A percentile compares a stretch with the other conserved stretches of the same genome.
These are phyloP conservation scores for Phialocephala sp. DNA, from an alignment of 2,329 filamentous ascomycete genomes.

Conservation along the genomic window DNA sequence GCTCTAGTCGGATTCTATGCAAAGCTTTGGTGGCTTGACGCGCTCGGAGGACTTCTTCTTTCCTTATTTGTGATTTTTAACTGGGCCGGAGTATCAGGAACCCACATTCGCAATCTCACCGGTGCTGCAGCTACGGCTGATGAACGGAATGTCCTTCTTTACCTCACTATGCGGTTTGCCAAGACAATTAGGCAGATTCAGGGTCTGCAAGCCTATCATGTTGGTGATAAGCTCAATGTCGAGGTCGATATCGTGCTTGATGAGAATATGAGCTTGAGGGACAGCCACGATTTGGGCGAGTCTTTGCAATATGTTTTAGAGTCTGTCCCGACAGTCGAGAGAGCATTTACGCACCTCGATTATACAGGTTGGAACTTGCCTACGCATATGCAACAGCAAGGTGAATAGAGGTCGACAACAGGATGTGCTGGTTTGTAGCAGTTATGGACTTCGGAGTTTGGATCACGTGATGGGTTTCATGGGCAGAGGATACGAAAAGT, in stretches of 20 bases:
- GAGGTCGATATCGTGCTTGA: conserved; percentile 66
- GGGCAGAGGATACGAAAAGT: conserved; percentile 2
- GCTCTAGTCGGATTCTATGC: conserved; percentile 58
- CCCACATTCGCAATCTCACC: conserved; percentile 63
- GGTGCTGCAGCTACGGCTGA: conserved; percentile 60
- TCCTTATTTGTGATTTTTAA: conserved; percentile 73
- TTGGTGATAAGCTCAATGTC: conserved; percentile 66
- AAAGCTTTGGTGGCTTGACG: conserved; percentile 70
- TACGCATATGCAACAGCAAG: conserved; percentile 45
- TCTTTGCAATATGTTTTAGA: conserved; percentile 67
- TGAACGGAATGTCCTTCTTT: conserved; percentile 61
- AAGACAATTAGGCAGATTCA: conserved; percentile 60
- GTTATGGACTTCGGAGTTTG: neutral
- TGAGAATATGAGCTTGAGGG: conserved; percentile 56
- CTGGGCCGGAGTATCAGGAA: conserved; percentile 66
- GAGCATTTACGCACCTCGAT: conserved; percentile 49
- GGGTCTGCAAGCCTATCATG: conserved; percentile 62
- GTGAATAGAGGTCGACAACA: conserved; percentile 35
- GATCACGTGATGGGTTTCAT: neutral
- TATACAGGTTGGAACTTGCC: conserved; percentile 45
- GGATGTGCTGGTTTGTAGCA: neutral
- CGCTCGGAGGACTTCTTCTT: conserved; percentile 63
- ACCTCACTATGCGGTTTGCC: conserved; percentile 62
- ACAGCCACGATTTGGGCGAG: conserved; percentile 65
- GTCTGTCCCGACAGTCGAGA: conserved; percentile 49